Evolutionary conservation across 1,139 yeast species (phyloP).

Genomic region (Pneumocystis carinii): DNA sequence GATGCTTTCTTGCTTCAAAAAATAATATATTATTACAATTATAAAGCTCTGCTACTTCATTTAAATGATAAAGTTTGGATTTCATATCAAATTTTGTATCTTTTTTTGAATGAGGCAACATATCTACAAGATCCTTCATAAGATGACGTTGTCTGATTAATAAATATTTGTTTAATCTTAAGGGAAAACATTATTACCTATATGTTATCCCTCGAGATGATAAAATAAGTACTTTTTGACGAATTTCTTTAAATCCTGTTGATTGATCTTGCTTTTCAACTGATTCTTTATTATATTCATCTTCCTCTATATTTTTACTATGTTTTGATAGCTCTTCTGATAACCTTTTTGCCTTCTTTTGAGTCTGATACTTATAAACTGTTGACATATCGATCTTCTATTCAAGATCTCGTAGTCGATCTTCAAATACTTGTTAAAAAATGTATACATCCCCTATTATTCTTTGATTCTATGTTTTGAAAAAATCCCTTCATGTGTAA

Average conservation of each 20-base stretch:
- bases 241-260: background rate
- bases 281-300: background rate
- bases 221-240: slow-evolving; percentile 58
- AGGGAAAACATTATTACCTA: slow-evolving; percentile 8
- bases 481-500: background rate
- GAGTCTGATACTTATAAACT: background rate
- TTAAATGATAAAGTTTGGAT: slow-evolving; percentile 72
- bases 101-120: slow-evolving; percentile 89
- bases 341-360: background rate
- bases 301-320: no score
- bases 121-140: slow-evolving; percentile 59
- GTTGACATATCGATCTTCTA: background rate
- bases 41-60: slow-evolving; percentile 91
- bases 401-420: background rate
- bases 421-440: background rate
- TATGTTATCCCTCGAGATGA: slow-evolving; percentile 79
- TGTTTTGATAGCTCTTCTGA: background rate
- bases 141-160: slow-evolving; percentile 68
- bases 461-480: background rate
- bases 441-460: background rate
- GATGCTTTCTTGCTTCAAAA: slow-evolving; percentile 93
- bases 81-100: slow-evolving; percentile 93
- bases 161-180: slow-evolving; percentile 30
- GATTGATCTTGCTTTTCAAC: background rate
- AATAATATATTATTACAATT: slow-evolving; percentile 91